A percentile compares a stretch with the other conserved stretches of the same genome.
phyloP scores from a whole-genome alignment of 1,284 basidiomycete genomes.

The Ceratorhiza oryzae-sativae region DNA sequence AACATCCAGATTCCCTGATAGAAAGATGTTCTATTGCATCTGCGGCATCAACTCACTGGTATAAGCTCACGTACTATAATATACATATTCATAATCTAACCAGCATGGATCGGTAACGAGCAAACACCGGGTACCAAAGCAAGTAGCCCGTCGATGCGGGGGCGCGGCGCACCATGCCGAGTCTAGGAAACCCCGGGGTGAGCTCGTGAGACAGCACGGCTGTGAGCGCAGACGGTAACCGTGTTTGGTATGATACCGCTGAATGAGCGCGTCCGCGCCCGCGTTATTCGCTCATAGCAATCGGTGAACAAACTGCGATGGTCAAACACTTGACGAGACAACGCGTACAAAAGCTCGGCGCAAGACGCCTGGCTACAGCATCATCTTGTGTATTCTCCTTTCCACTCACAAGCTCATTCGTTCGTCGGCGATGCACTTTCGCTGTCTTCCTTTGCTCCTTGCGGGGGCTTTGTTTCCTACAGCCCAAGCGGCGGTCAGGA shows the following conservation, averaged over 20 bases:
- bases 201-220: slow-evolving; percentile 7
- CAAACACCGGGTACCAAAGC: not conserved
- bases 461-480: slow-evolving; percentile 23
- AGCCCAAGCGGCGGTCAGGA: slow-evolving; percentile 3
- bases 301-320: not conserved
- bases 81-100: not conserved
- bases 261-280: slow-evolving; percentile 14
- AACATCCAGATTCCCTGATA: not conserved
- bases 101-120: not conserved
- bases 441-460: slow-evolving; percentile 22
- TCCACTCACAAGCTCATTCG: not conserved
- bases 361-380: not conserved
- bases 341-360: slow-evolving; percentile 10
- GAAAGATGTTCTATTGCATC: not conserved
- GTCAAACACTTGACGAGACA: not conserved
- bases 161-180: not conserved
- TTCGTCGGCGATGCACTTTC: slow-evolving; percentile 23
- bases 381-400: not conserved
- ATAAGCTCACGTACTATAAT: not conserved
- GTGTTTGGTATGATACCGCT: slow-evolving; percentile 5
- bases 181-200: not conserved
- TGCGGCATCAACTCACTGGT: not conserved
- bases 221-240: slow-evolving; percentile 7
- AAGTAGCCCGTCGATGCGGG: not conserved
- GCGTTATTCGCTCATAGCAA: slow-evolving; percentile 13